A percentile compares a stretch with the other conserved stretches of the same genome.
Conservation (phyloP, 169 alveolate genomes). For the Sarcocystis neurona region DNA sequence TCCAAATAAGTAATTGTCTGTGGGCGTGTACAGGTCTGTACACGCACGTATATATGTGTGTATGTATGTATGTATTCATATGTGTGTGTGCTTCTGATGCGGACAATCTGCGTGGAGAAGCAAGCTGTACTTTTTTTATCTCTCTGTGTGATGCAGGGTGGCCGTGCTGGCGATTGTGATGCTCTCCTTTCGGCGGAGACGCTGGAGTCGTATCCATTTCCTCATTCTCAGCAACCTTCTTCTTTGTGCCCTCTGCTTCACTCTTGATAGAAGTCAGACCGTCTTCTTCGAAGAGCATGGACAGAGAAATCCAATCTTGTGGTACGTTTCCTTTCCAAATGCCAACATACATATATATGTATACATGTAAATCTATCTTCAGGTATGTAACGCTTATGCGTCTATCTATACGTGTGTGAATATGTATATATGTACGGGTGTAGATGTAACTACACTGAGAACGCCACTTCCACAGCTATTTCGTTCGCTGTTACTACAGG, state of each 20-base stretch:
- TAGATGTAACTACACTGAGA: too few species aligned
- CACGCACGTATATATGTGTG: not conserved
- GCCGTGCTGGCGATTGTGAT: not conserved
- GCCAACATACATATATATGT: too few species aligned
- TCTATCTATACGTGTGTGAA: too few species aligned
- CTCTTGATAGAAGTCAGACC: constrained; percentile 35
- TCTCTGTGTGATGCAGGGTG: not conserved
- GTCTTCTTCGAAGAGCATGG: constrained; percentile 15
- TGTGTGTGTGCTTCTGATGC: not conserved
- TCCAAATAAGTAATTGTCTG: not conserved
- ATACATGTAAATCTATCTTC: too few species aligned
- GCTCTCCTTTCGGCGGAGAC: constrained; percentile 23
- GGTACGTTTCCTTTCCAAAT: constrained; percentile 13
- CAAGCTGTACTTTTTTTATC: too few species aligned
- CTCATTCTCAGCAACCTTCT: constrained; percentile 8
- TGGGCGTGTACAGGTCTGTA: not conserved
- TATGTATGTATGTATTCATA: not conserved
- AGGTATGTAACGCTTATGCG: too few species aligned
- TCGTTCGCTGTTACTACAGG: too few species aligned
- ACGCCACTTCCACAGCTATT: too few species aligned
- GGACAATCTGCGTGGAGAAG: too few species aligned
- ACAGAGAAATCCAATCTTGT: not conserved
- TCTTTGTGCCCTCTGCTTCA: constrained; percentile 28
- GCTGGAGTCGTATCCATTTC: not conserved
- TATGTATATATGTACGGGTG: too few species aligned